These are phyloP conservation scores for Cystofilobasidium bisporidii DNA, from an alignment of 768 basidiomycete genomes.

Conservation along the genomic window DNA sequence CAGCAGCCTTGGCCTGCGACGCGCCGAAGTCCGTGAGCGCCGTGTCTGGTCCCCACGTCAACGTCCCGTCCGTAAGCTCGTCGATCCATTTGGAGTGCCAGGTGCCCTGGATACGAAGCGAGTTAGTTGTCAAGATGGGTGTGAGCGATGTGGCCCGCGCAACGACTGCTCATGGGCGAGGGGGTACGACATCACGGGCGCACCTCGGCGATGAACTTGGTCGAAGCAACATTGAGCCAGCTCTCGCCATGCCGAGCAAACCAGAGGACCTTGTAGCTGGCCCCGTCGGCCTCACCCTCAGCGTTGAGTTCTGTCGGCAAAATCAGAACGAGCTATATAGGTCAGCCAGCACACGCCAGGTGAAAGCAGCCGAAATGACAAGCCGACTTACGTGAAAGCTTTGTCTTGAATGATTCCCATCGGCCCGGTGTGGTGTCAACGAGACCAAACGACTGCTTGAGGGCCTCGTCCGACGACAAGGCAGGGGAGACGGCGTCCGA, in stretches of 20 bases:
- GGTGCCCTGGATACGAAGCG: neutral
- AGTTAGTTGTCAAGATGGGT: no score
- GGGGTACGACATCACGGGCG: no score
- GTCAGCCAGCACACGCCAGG: neutral
- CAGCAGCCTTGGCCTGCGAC: neutral
- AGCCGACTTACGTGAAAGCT: no score
- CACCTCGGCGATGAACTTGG: neutral
- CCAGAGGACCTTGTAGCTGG: constrained; percentile 10
- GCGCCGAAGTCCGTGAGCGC: neutral
- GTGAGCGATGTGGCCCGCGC: no score
- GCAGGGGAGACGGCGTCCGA: neutral
- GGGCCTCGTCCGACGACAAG: neutral
- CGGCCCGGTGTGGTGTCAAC: neutral
- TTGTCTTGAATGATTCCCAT: constrained; percentile 1
- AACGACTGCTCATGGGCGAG: no score
- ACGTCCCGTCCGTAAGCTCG: constrained; percentile 2
- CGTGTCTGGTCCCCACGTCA: constrained; percentile 7
- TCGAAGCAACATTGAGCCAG: no score
- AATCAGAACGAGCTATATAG: neutral
- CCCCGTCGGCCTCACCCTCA: neutral
- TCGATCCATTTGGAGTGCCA: neutral
- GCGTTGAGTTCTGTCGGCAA: neutral
- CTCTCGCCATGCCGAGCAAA: constrained; percentile 1
- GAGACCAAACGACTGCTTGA: neutral
- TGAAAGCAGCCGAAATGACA: no score